Base-by-base conservation (phyloP, 352 stramenopile species). In the Phytophthora pisi region DNA sequence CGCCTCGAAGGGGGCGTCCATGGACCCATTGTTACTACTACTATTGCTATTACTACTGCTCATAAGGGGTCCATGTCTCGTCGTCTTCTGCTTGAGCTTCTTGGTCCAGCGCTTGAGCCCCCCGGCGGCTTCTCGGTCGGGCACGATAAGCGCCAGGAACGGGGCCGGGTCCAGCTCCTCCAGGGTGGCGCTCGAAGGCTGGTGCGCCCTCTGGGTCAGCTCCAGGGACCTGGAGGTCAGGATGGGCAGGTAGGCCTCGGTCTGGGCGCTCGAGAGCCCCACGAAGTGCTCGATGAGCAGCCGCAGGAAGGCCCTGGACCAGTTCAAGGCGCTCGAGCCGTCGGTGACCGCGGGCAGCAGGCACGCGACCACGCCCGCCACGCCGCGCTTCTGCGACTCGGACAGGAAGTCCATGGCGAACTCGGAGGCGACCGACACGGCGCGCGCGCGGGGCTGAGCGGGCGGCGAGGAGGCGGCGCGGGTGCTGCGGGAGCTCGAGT, bases 211-310 rank as follows among this genome's bases (percentile, higher is more conserved):
- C 51, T 71, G 46, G 49, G 50, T 45, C 13, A 83, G 20, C 38
- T 61, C 64, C 18, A 55, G 30, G n/a, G 65, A 46, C 38, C 64
- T 67, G 11, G 69, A 73, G 13, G 75, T 86, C 18, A 95, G 75
- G 66, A 95, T 89, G 43, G 88, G 85, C 18, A 90, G n/a, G 53
- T 88, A 88, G 2, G 84, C 88, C 28, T 93, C 82, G 0, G 84
- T 78, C 54, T 91, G 81, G 13, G 79, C 64, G 16, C 55, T 64
- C 0, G 77, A 67, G 15, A 95, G 69, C n/a, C 47, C 66, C 23
- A 92, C 62, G 13, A 93, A 95, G 16, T 71, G 46, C 51, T 91
- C 85, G 0, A 92, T 60, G 1, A 95, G 38, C 15, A 95, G 55
- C 53, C 82, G 66, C 16, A 93, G 75, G 70, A 86, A 96, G 4